Base-by-base conservation (phyloP, 139 green algal genomes). In the Chlamydomonas applanata region DNA sequence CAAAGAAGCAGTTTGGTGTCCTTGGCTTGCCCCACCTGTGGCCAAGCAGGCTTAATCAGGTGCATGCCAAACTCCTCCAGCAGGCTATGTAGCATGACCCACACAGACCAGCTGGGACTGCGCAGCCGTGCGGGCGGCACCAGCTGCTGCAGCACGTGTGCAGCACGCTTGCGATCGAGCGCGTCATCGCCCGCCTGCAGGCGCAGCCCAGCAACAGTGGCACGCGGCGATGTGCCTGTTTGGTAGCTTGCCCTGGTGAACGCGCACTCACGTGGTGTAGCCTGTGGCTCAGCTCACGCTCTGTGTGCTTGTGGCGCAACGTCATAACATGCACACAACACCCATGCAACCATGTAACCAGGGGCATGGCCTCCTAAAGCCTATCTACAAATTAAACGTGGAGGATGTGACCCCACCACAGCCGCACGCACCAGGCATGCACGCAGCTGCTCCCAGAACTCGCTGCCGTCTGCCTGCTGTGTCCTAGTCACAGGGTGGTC, bases 11-110 rank as follows among this genome's bases (percentile, higher is more conserved):
- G 9, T 20, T 24, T 33, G 29, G 54, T n/a, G 29, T 14, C 16
- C 29, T 11, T 11, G 11, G 35, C 25, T 36, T 66, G 59, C 59
- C 63, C 16, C 54, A 76, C 78, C 78, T 79, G 71, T n/a, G 45
- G 54, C 77, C 64, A 79, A 32, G 75, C 57, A 25, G 77, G 36
- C 20, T 67, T 71, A 22, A 83, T 49, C 16, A 83, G 71, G 72
- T 83, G 77, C 22, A 74, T 64, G 45, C 71, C 63, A 60, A 83
- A 83, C 45, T 79, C 77, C 36, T 83, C 78, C 66, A 83, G 54
- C 20, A 72, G 52, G 54, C 71, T 65, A 35, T 83, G 75, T 72
- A 83, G 72, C 25, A 71, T 66, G 7, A 36, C 4, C 78, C 78
- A 83, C 22, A 59, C 27, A 29, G 32, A 44, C 78, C 78, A 83